phyloP scores from a whole-genome alignment of 176 grass and related monocot genomes.

The Carex scoparia region DNA sequence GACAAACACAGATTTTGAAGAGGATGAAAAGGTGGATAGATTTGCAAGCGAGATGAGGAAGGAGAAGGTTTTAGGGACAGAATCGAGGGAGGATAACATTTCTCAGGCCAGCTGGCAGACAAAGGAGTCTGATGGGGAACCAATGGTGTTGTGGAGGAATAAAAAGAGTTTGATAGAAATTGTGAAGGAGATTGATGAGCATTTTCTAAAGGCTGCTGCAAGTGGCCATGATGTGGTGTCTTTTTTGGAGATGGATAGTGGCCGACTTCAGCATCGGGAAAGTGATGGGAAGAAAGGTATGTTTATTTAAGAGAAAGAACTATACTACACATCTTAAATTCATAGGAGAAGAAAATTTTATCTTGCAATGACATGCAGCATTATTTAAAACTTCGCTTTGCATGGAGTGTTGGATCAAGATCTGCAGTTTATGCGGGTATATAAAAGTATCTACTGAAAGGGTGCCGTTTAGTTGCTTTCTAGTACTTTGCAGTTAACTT shows the following conservation, averaged over 20 bases:
- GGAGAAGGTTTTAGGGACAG: conserved; percentile 3
- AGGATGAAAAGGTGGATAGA: conserved; percentile 40
- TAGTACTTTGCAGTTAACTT: neutral
- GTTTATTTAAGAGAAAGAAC: conserved; percentile 5
- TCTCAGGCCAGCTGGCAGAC: conserved; percentile 54
- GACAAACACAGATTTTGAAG: conserved; percentile 53
- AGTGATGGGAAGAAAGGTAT: conserved; percentile 66
- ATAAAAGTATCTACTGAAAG: neutral
- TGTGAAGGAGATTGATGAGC: conserved; percentile 84
- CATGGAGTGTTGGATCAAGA: neutral
- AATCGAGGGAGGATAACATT: conserved; percentile 49
- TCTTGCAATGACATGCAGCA: conserved; percentile 13
- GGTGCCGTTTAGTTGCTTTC: neutral
- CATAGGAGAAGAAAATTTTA: neutral
- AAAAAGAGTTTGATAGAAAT: conserved; percentile 59
- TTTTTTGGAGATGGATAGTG: conserved; percentile 65
- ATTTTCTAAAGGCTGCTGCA: conserved; percentile 90
- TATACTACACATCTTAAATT: neutral
- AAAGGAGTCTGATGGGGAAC: conserved; percentile 51
- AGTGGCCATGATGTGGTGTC: conserved; percentile 65
- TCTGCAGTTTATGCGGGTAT: neutral
- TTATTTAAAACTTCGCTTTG: neutral
- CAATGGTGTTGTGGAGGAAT: conserved; percentile 34
- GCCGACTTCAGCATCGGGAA: conserved; percentile 38
- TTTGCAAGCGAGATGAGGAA: conserved; percentile 12